Evolutionary conservation across 345 rosid species (phyloP).

Genomic region (Gossypium ekmanianum): DNA sequence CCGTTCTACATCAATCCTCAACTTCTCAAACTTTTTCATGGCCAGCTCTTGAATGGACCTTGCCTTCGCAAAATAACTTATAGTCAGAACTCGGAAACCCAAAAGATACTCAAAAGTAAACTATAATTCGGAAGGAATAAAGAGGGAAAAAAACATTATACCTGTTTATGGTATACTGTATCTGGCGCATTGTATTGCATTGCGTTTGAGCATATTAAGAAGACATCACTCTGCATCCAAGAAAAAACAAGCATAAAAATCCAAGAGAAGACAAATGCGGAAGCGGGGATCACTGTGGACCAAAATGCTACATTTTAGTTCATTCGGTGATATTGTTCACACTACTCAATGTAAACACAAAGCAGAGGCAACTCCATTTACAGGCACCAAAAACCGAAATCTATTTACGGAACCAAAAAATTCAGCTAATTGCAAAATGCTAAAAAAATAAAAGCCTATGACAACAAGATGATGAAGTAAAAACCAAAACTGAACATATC

Average conservation of each 20-base stretch:
- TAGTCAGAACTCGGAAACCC: not conserved
- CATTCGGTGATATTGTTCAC: not conserved
- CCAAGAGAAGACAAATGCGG: not conserved
- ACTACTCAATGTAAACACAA: not conserved
- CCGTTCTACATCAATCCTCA: constrained; percentile 48
- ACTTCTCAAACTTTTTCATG: constrained; percentile 61
- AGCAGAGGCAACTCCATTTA: not conserved
- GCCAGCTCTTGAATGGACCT: constrained; percentile 69
- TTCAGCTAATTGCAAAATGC: not conserved
- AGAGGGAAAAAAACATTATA: constrained; percentile 19
- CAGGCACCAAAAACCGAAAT: not conserved
- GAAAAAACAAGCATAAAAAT: constrained; percentile 11
- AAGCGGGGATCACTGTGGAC: not conserved
- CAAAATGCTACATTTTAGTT: not conserved
- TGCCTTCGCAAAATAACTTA: constrained; percentile 43
- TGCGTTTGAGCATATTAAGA: constrained; percentile 79
- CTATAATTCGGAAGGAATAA: constrained; percentile 12
- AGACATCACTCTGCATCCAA: constrained; percentile 65
- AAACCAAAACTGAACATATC: not conserved
- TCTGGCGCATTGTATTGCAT: constrained; percentile 78
- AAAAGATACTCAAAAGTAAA: not conserved
- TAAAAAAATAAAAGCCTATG: not conserved
- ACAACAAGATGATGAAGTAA: not conserved
- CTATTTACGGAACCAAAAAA: not conserved
- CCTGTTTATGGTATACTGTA: constrained; percentile 77